Conservation (phyloP, 73 alveolate genomes). For the Diophrys sp. region DNA sequence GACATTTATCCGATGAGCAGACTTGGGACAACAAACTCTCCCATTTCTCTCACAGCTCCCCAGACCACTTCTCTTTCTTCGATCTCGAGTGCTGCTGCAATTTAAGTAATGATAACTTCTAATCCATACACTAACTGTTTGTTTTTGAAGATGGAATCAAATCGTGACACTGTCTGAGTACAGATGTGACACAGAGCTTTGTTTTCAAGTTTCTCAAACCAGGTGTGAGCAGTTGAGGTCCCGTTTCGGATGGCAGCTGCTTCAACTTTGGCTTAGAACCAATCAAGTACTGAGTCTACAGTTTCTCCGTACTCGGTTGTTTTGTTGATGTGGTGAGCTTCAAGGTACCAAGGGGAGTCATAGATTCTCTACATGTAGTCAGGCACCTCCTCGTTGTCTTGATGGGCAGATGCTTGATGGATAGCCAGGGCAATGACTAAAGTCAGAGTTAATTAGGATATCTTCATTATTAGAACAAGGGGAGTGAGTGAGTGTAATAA, state of each 20-base stretch:
- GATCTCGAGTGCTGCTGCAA: background rate
- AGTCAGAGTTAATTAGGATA: too few species aligned
- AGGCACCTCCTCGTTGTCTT: too few species aligned
- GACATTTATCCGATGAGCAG: background rate
- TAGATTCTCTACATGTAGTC: too few species aligned
- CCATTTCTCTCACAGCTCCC: conserved; percentile 33
- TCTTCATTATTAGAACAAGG: too few species aligned
- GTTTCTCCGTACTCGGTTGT: background rate
- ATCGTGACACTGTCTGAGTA: background rate
- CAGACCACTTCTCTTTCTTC: background rate
- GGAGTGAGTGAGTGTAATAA: too few species aligned
- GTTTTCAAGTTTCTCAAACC: background rate
- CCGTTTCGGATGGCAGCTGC: background rate
- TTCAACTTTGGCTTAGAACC: background rate
- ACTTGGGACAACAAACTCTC: conserved; percentile 25
- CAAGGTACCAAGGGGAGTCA: too few species aligned
- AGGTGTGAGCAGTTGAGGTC: background rate
- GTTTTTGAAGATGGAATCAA: background rate
- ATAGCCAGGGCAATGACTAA: too few species aligned
- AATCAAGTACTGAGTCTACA: background rate
- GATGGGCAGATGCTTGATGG: too few species aligned
- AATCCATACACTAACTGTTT: background rate
- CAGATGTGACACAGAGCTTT: background rate
- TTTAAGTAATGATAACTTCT: background rate
- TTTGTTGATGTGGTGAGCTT: too few species aligned